A percentile compares a stretch with the other conserved stretches of the same genome.
Conservation (phyloP, 345 rosid genomes). For the Stellera chamaejasme region DNA sequence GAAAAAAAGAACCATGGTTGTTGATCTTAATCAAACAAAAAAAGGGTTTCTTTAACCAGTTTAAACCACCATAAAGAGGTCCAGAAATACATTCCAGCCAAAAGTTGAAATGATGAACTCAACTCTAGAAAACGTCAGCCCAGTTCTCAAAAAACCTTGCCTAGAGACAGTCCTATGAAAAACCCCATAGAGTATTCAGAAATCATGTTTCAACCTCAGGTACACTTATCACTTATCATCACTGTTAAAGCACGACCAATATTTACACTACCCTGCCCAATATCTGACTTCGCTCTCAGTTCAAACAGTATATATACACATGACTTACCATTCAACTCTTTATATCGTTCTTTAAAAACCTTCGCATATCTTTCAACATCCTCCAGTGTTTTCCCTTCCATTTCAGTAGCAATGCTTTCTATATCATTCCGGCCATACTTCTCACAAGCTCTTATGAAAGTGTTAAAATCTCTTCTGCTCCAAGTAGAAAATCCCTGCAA, state of each 20-base stretch:
- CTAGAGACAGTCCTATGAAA: neutral
- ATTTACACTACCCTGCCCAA: neutral
- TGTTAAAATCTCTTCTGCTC: slow-evolving; percentile 89
- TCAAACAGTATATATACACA: neutral
- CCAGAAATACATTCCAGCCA: no score
- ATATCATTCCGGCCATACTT: slow-evolving; percentile 90
- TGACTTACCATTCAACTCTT: slow-evolving; percentile 68
- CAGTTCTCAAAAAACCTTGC: neutral
- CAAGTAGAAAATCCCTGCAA: slow-evolving; percentile 91
- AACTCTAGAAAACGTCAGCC: no score
- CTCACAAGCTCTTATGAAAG: slow-evolving; percentile 92
- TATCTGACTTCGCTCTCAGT: neutral
- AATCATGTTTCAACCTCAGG: no score
- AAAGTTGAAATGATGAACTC: no score
- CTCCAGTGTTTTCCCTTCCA: slow-evolving; percentile 91
- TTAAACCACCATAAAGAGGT: neutral
- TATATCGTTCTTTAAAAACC: slow-evolving; percentile 81
- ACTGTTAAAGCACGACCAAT: no score
- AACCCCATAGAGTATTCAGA: no score
- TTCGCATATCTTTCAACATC: slow-evolving; percentile 92
- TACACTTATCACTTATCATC: no score
- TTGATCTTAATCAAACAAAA: no score
- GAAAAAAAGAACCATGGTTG: neutral
- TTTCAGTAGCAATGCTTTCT: slow-evolving; percentile 74
- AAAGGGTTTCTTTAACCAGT: no score